These are phyloP conservation scores for Gyromitra esculenta DNA, from an alignment of 2,329 filamentous ascomycete species.

Conservation along the genomic window DNA sequence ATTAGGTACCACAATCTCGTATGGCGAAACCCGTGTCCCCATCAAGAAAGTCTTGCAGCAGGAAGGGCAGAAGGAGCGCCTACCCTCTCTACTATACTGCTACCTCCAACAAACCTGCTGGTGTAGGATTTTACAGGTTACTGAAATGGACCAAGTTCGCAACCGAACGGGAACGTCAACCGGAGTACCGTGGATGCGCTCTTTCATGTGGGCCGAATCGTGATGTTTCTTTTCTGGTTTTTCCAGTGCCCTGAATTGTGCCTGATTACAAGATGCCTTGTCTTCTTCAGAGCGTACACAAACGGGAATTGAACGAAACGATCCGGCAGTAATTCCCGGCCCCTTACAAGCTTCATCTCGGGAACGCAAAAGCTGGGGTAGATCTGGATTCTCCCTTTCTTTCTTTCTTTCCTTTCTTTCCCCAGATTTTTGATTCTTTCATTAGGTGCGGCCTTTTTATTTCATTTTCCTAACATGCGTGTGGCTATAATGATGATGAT, in stretches of 20 bases:
- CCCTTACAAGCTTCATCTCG: slow-evolving; percentile 22
- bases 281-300: slow-evolving; percentile 6
- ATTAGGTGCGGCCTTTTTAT: background rate
- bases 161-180: slow-evolving; percentile 47
- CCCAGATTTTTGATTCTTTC: slow-evolving; percentile 12
- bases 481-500: slow-evolving; percentile 3
- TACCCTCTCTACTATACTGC: background rate
- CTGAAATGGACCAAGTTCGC: slow-evolving; percentile 17
- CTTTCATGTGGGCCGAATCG: slow-evolving; percentile 44
- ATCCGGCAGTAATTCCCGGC: slow-evolving; percentile 10
- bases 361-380: slow-evolving; percentile 29
- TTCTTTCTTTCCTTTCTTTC: background rate
- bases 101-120: background rate
- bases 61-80: slow-evolving; percentile 43
- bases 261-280: slow-evolving; percentile 43
- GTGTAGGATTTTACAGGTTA: slow-evolving; percentile 17
- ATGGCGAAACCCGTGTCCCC: slow-evolving; percentile 27
- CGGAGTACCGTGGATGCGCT: slow-evolving; percentile 41
- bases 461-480: background rate
- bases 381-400: slow-evolving; percentile 15
- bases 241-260: slow-evolving; percentile 24
- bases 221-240: slow-evolving; percentile 15
- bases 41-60: slow-evolving; percentile 41
- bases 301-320: slow-evolving; percentile 16
- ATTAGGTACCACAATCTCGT: slow-evolving; percentile 27